Evolutionary conservation across 208 protist genomes (phyloP), one percentile per base, ranked within the genome.

Genomic region (Leishmania amazonensis): DNA sequence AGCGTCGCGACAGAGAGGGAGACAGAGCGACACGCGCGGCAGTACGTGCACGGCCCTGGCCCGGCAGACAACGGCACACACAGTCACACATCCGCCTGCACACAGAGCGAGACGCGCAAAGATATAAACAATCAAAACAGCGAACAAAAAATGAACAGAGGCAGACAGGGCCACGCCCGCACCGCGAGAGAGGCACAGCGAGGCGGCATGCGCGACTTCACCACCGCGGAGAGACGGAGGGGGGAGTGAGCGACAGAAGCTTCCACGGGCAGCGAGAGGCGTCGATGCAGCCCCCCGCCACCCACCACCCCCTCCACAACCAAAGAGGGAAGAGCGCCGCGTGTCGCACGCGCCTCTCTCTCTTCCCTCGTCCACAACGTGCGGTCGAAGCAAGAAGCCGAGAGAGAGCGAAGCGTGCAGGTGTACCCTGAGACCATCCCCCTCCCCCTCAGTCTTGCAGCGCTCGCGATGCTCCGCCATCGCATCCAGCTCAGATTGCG

Each of bases 351-450:
- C 60, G 57, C 57, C 57, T 35, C 6, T 11, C 0, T 8, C 60
- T 65, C 28, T 17, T 19, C 28, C 8, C 2, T 65, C n/a, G 3
- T 11, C 28, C 7, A 67, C 4, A 15, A 67, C 1, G 28, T 62
- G n/a, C 62, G 40, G 21, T 40, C n/a, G 1, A 67, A 67, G 9
- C 17, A 64, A 67, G 31, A 67, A 38, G 60, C 6, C 17, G 17
- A 1, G 38, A 70, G 21, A 7, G 65, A 70, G 35, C 47, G 17
- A 40, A 45, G 1, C 13, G 38, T 47, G 5, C 13, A 40, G 0
- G 1, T 0, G 0, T 0, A 3, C 21, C 60, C 17, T 38, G 17
- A 4, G 8, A 38, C 9, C 0, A 4, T 38, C 6, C n/a, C n/a
- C 2, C 3, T 19, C 54, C 0, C 54, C 7, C 57, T 7, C 57